Percentiles rank a stretch among this genome's conserved stretches.
These are phyloP conservation scores for Evernia prunastri DNA, from an alignment of 495 filamentous ascomycete genomes.

Conservation along the genomic window DNA sequence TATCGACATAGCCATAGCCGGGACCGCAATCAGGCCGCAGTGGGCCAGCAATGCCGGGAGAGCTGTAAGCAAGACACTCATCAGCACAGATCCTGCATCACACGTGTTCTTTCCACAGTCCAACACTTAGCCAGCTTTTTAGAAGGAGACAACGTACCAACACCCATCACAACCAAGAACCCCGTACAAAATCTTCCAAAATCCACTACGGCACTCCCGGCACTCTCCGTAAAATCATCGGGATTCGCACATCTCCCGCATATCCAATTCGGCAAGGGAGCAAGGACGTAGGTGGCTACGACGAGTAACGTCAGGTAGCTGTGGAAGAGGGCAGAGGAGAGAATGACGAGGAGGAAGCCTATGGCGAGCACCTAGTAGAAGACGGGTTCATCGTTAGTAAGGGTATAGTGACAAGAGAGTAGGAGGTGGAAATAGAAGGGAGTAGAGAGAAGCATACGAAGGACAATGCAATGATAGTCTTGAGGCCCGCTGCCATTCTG, in stretches of 20 bases:
- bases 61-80: slow-evolving; percentile 46
- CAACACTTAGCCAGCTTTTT: background rate
- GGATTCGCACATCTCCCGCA: slow-evolving; percentile 79
- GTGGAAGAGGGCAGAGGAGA: slow-evolving; percentile 88
- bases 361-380: slow-evolving; percentile 75
- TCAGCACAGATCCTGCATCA: background rate
- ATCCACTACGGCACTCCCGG: slow-evolving; percentile 73
- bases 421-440: background rate
- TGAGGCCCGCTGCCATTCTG: slow-evolving; percentile 85
- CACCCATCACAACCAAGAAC: slow-evolving; percentile 94
- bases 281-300: slow-evolving; percentile 89
- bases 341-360: slow-evolving; percentile 97
- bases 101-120: background rate
- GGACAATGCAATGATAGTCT: slow-evolving; percentile 97
- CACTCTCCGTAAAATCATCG: slow-evolving; percentile 94
- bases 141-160: slow-evolving; percentile 58
- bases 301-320: slow-evolving; percentile 91
- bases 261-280: slow-evolving; percentile 93
- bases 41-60: slow-evolving; percentile 89
- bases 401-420: background rate
- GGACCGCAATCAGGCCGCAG: slow-evolving; percentile 64
- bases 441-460: slow-evolving; percentile 55
- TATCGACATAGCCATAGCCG: slow-evolving; percentile 96
- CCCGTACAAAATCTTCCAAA: slow-evolving; percentile 92
- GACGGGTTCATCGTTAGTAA: background rate